A percentile compares a stretch with the other conserved stretches of the same genome.
phyloP scores from a whole-genome alignment of 1,139 yeast species.

The Lipomyces yarrowii region DNA sequence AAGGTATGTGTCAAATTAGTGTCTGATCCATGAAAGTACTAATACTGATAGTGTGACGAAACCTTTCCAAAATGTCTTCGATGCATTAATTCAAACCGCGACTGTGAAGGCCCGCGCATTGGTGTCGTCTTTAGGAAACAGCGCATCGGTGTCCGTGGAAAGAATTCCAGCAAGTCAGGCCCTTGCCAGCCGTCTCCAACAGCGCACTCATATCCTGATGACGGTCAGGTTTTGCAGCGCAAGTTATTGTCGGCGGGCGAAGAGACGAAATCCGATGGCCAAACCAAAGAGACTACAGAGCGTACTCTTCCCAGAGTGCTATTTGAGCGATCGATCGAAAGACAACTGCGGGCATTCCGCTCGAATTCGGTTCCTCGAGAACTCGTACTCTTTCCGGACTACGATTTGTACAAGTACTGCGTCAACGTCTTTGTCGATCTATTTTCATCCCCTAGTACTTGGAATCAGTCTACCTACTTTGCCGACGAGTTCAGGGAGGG shows the following conservation, averaged over 20 bases:
- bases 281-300: not conserved
- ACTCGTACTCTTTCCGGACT: conserved; percentile 17
- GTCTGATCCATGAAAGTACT: not conserved
- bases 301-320: not conserved
- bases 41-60: conserved; percentile 23
- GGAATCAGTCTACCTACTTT: not conserved
- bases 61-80: conserved; percentile 20
- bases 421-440: conserved; percentile 5
- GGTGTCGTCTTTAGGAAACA: conserved; percentile 10
- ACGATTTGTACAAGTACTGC: conserved; percentile 19
- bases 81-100: conserved; percentile 18
- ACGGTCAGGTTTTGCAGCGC: not conserved
- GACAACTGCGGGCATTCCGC: not conserved
- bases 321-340: not conserved
- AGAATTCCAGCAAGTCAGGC: not conserved
- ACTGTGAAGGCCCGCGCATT: conserved; percentile 21
- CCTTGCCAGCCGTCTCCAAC: not conserved
- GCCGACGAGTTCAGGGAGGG: not conserved
- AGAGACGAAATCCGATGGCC: not conserved
- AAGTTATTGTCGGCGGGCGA: not conserved
- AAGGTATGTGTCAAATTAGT: conserved; percentile 11
- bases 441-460: not conserved
- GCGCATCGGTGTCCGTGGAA: not conserved
- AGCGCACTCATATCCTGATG: not conserved
- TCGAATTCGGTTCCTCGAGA: conserved; percentile 8